These are phyloP conservation scores for Ciborinia camelliae DNA, from an alignment of 2,329 filamentous ascomycete species.

Conservation along the genomic window DNA sequence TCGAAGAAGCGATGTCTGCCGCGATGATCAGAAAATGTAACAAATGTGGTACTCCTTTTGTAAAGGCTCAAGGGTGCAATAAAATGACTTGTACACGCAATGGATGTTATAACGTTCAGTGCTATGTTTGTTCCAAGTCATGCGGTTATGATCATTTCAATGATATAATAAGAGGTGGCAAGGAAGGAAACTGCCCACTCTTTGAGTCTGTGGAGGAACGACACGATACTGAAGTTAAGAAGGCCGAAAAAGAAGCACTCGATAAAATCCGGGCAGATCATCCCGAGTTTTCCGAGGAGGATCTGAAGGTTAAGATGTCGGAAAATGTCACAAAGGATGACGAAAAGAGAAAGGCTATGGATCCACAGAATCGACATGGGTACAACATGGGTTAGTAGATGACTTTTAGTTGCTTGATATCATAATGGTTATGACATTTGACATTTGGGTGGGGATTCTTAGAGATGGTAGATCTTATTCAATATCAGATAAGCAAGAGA, in stretches of 20 bases:
- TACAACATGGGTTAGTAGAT: constrained; percentile 3
- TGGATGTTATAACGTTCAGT: constrained; percentile 52
- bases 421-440: neutral
- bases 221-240: constrained; percentile 60
- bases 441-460: neutral
- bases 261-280: constrained; percentile 55
- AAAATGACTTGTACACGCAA: constrained; percentile 70
- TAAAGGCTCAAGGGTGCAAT: constrained; percentile 79
- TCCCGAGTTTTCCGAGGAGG: constrained; percentile 55
- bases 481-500: neutral
- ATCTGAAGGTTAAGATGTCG: constrained; percentile 58
- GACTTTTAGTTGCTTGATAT: neutral
- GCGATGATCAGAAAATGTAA: constrained; percentile 77
- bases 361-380: constrained; percentile 5
- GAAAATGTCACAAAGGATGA: constrained; percentile 49
- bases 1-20: constrained; percentile 82
- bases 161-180: constrained; percentile 47
- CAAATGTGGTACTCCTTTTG: constrained; percentile 59
- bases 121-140: constrained; percentile 69
- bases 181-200: constrained; percentile 58
- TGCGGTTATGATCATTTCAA: constrained; percentile 69
- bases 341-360: constrained; percentile 24
- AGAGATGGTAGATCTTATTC: neutral
- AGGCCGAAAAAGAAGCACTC: constrained; percentile 57
- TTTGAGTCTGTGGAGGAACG: constrained; percentile 60